Base-by-base conservation (phyloP, 495 filamentous ascomycete species). In the Xylaria curta region DNA sequence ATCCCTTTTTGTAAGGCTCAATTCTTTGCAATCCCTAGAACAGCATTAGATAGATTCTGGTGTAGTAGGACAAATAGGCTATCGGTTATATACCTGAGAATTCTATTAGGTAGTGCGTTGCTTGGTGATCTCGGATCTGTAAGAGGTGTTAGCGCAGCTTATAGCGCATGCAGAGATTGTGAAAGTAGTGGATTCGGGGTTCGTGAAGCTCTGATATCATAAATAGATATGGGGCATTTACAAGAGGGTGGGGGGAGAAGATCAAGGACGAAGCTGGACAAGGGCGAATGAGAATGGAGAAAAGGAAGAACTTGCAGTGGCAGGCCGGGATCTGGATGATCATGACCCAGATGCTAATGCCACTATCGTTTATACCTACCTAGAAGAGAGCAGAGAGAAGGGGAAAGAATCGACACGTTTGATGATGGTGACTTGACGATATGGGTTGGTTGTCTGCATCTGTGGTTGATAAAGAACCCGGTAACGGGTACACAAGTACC, bases 131-230 rank as follows among this genome's bases (percentile, higher is more conserved):
- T 21, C 15, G 3, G n/a, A 31, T n/a, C 21, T 13, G 7, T 36
- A 19, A 4, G 40, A 62, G 26, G 42, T 5, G 68, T 63, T 53
- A 63, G 68, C 28, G 66, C 24, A 24, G 40, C 8, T 15, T 46
- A 47, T 44, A 69, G 53, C 28, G 31, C 28, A 36, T 31, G 31
- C 26, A 38, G 24, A 3, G 24, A 46, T 8, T 28, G 53, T 28
- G 31, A 15, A 15, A 53, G 44, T 38, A 38, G 63, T 66, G 63
- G 65, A 31, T 56, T 70, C 49, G 56, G 13, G 58, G 33, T 56
- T 21, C 4, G 44, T 63, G 46, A 64, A 44, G 59, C 59, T 26
- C 47, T 64, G 68, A 54, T 70, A 64, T 64, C 46, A 70, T 69
- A 44, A 70, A 17, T 61, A 44, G 58, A 54, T 61, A 60, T 60